phyloP scores from a whole-genome alignment of 352 stramenopile species.

The Albugo laibachii region DNA sequence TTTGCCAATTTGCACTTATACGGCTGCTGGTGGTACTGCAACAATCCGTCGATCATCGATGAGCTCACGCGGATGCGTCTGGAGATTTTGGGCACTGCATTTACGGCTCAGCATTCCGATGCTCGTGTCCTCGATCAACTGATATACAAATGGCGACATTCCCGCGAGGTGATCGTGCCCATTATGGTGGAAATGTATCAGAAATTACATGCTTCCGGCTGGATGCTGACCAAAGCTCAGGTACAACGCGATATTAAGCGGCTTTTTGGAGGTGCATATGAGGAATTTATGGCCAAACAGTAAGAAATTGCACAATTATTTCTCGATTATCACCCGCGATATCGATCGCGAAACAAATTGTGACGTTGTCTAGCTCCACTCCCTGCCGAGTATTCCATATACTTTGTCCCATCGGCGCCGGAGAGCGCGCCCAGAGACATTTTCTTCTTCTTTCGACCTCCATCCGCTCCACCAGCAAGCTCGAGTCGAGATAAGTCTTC shows the following conservation, averaged over 20 bases:
- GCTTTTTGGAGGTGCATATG: conserved; percentile 79
- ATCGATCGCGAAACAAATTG: conserved; percentile 72
- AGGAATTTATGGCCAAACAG: conserved; percentile 83
- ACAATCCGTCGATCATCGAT: conserved; percentile 88
- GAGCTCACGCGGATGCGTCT: conserved; percentile 79
- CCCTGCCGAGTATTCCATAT: conserved; percentile 75
- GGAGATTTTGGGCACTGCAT: conserved; percentile 85
- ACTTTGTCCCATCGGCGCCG: conserved; percentile 54
- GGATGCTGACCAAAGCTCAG: conserved; percentile 64
- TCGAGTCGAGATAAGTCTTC: conserved; percentile 62
- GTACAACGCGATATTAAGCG: conserved; percentile 67
- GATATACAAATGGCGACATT: conserved; percentile 92
- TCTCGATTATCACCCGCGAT: conserved; percentile 18
- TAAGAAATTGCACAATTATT: conserved; percentile 4
- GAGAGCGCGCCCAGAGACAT: conserved; percentile 47
- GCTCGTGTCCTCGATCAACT: conserved; percentile 87
- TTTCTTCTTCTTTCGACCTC: conserved; percentile 62
- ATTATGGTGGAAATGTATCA: conserved; percentile 80
- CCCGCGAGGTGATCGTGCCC: conserved; percentile 67
- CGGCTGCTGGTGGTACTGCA: conserved; percentile 91
- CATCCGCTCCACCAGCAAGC: conserved; percentile 8
- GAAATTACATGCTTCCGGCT: conserved; percentile 70
- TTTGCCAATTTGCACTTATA: conserved; percentile 90
- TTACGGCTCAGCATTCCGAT: conserved; percentile 89
- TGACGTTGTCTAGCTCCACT: conserved; percentile 69